Evolutionary conservation across 768 basidiomycete genomes (phyloP).

Genomic region (Cystobasidium ongulense): DNA sequence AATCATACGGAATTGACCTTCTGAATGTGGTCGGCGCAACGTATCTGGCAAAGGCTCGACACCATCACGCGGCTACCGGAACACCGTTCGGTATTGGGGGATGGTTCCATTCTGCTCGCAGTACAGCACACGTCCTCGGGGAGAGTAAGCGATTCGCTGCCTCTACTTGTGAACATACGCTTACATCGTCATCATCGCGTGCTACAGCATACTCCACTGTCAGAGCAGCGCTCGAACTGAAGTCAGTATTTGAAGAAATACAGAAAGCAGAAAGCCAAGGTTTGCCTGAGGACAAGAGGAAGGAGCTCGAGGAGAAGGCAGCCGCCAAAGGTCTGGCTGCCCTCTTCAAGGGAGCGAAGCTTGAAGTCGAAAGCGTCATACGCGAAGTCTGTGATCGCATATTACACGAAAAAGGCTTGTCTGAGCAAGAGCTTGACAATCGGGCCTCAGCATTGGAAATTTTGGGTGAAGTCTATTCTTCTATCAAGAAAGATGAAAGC

Average conservation of each 20-base stretch:
- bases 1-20: constrained; percentile 79
- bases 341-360: constrained; percentile 84
- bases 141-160: no score
- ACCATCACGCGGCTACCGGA: constrained; percentile 65
- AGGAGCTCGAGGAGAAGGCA: constrained; percentile 77
- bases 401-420: constrained; percentile 44
- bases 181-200: no score
- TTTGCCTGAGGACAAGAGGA: constrained; percentile 66
- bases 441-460: constrained; percentile 76
- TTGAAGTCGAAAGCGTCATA: constrained; percentile 80
- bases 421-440: constrained; percentile 54
- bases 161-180: no score
- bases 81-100: constrained; percentile 73
- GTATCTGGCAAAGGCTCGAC: constrained; percentile 63
- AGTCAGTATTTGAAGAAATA: constrained; percentile 82
- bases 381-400: constrained; percentile 80
- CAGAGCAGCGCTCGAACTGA: constrained; percentile 65
- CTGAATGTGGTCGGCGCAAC: constrained; percentile 79
- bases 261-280: constrained; percentile 81
- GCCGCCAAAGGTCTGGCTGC: constrained; percentile 82
- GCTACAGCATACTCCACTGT: constrained; percentile 37
- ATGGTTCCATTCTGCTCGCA: constrained; percentile 85
- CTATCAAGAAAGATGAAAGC: constrained; percentile 58
- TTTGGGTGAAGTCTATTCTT: constrained; percentile 68
- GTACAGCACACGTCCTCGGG: constrained; percentile 85